phyloP scores from a whole-genome alignment of 2,329 filamentous ascomycete genomes.

The Amesomyces nigricolor region DNA sequence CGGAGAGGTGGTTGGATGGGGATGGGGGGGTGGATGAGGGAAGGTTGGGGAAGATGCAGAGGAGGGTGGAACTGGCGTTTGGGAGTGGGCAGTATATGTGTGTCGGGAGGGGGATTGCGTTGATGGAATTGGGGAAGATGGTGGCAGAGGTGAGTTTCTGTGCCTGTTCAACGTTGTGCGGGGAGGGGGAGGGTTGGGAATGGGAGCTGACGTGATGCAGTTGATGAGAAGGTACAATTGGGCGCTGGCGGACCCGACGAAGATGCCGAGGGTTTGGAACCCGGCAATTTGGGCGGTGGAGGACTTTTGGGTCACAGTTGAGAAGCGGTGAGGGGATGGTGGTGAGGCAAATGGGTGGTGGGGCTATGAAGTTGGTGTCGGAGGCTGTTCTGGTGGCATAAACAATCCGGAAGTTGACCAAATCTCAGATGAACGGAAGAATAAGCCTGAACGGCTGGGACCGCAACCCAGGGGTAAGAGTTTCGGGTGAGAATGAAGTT shows the following conservation, averaged over 20 bases:
- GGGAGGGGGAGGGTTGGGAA: too few species aligned
- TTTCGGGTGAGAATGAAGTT: too few species aligned
- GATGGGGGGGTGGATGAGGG: neutral
- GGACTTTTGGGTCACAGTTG: slow-evolving; percentile 16
- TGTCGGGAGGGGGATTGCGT: slow-evolving; percentile 14
- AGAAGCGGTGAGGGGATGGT: slow-evolving; percentile 14
- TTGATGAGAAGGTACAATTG: slow-evolving; percentile 20
- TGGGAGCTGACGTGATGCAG: slow-evolving; percentile 2
- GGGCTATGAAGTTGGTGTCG: too few species aligned
- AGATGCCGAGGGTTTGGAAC: slow-evolving; percentile 9
- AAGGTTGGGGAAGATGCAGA: slow-evolving; percentile 6
- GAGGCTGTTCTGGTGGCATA: too few species aligned
- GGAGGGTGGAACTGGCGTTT: slow-evolving; percentile 16
- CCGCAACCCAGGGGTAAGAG: too few species aligned
- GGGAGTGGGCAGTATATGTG: slow-evolving; percentile 20
- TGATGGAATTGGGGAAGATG: slow-evolving; percentile 18
- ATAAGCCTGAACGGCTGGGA: too few species aligned
- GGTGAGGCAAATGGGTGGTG: too few species aligned
- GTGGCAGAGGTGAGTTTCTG: slow-evolving; percentile 19
- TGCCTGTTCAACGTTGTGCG: too few species aligned
- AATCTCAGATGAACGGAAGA: too few species aligned
- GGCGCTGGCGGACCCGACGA: slow-evolving; percentile 14
- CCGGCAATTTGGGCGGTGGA: slow-evolving; percentile 10
- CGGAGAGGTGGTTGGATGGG: slow-evolving; percentile 20
- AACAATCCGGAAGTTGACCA: too few species aligned